Evolutionary conservation across 257 asterid genomes (phyloP).

Genomic region (Ophiorrhiza pumila): DNA sequence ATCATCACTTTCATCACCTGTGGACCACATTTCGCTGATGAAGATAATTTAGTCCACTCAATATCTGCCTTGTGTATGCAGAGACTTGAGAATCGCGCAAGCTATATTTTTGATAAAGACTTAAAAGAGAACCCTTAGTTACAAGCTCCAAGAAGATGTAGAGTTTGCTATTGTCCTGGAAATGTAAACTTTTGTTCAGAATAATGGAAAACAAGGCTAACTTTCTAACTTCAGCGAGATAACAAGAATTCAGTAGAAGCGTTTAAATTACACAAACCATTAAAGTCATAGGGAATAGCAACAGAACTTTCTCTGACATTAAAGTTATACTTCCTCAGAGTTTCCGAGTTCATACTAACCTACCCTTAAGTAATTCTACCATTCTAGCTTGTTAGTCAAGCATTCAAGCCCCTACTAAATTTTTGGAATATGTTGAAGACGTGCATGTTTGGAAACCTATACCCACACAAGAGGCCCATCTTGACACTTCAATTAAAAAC

Average conservation of each 20-base stretch:
- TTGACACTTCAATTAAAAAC: not conserved
- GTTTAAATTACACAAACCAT: not conserved
- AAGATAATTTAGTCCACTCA: constrained; percentile 84
- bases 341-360: not conserved
- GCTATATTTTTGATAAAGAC: constrained; percentile 65
- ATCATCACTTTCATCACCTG: constrained; percentile 76
- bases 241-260: not conserved
- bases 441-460: not conserved
- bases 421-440: not conserved
- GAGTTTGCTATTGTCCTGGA: constrained; percentile 74
- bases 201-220: not conserved
- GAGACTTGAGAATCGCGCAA: constrained; percentile 80
- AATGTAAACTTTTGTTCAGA: not conserved
- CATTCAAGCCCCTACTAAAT: not conserved
- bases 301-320: too few species aligned
- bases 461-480: not conserved
- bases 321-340: not conserved
- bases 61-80: constrained; percentile 84
- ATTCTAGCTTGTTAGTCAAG: not conserved
- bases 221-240: not conserved
- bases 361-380: not conserved
- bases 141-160: constrained; percentile 92
- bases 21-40: constrained; percentile 81
- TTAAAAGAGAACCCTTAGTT: constrained; percentile 75
- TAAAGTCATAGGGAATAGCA: not conserved